phyloP scores from a whole-genome alignment of 371 early-diverging fungal genomes.

The Mucor circinelloides region DNA sequence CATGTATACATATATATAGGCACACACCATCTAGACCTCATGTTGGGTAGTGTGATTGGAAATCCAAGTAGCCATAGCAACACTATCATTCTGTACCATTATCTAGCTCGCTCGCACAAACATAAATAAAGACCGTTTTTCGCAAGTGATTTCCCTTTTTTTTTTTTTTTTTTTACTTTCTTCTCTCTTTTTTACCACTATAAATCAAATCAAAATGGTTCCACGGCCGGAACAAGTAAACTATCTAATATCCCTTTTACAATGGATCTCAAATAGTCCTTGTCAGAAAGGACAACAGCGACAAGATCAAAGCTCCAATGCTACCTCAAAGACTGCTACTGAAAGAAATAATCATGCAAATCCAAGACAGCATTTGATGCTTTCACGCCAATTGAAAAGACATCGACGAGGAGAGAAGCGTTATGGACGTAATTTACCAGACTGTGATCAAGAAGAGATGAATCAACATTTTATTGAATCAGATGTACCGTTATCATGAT shows the following conservation, averaged over 20 bases:
- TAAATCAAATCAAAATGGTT: not conserved
- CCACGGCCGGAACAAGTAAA: not conserved
- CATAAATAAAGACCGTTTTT: too few species aligned
- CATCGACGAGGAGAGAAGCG: slow-evolving; percentile 6
- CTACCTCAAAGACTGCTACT: not conserved
- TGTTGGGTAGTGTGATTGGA: not conserved
- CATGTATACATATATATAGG: not conserved
- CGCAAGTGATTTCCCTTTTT: too few species aligned
- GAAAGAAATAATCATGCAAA: slow-evolving; percentile 10
- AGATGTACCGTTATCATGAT: not conserved
- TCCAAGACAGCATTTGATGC: slow-evolving; percentile 22
- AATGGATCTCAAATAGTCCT: slow-evolving; percentile 8
- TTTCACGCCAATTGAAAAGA: slow-evolving; percentile 18
- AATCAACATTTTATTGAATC: not conserved
- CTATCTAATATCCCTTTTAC: slow-evolving; percentile 6
- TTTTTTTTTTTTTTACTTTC: not conserved
- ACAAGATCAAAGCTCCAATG: not conserved
- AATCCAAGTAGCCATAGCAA: not conserved
- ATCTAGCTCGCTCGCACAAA: too few species aligned
- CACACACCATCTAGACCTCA: not conserved
- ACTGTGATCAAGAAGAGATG: slow-evolving; percentile 6
- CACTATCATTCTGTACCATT: not conserved
- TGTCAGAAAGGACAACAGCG: not conserved
- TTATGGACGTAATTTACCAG: slow-evolving; percentile 8
- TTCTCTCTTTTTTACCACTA: not conserved